Base-by-base conservation (phyloP, 208 protist species). In the Acanthamoeba lenticulata region DNA sequence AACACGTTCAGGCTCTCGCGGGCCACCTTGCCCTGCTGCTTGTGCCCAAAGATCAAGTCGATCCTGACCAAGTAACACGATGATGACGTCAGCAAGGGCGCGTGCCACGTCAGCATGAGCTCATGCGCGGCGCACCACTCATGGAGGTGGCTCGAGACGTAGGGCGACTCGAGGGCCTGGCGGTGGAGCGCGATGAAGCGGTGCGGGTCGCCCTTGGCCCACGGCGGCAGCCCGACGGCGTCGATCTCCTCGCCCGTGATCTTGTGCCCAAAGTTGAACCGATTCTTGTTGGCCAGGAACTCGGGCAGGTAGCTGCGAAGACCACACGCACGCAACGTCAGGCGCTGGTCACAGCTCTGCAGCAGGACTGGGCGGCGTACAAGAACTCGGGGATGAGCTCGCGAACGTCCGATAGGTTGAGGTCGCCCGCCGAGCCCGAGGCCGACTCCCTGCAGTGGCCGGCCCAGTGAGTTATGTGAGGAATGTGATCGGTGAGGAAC, bases 351-450 rank as follows among this genome's bases (percentile, higher is more conserved):
- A 19, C 0, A 44, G 40, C 9, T 11, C 72, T 2, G 97, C 99
- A 13, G 65, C 99, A 98, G 44, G 99, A 96, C 94, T 99, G 98
- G 0, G 99, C 98, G 62, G 98, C 81, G 94, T 98, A 99, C 96
- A 98, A 99, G 29, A 99, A 98, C 95, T 99, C 99, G 4, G 99
- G 99, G 34, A 99, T 99, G 69, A 99, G 97, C 96, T 99, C 98
- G 24, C 45, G 98, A 44, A 99, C 98, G 95, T 99, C 98, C 62
- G 98, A 97, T 27, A 93, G 47, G 96, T 97, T 94, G 45, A 69
- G 21, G 95, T 97, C 15, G 92, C 95, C 69, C 95, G 94, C 17
- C 93, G 95, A 0, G 96, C 96, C 47, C 97, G 99, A 85, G 96
- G 97, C 29, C 98, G 74, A 40, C 95, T 94, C 27, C 99, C 96